These are phyloP conservation scores for Colletotrichum cereale DNA, from an alignment of 2,329 filamentous ascomycete genomes.

Conservation along the genomic window DNA sequence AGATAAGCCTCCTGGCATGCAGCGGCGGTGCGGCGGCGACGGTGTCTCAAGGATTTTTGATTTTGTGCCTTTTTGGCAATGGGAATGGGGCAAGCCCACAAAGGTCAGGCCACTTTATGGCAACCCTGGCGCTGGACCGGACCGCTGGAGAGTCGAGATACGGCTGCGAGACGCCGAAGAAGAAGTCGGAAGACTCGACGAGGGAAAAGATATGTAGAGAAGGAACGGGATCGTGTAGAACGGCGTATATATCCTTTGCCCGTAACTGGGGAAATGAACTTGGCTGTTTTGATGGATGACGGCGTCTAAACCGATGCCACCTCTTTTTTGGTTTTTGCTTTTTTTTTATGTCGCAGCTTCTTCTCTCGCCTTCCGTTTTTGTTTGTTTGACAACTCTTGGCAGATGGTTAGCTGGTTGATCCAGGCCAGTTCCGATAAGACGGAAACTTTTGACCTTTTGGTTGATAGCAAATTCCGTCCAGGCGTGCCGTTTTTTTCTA, in stretches of 20 bases:
- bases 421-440: constrained; percentile 1
- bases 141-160: constrained; percentile 4
- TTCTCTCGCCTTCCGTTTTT: not conserved
- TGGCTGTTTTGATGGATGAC: not conserved
- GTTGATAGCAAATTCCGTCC: constrained; percentile 10
- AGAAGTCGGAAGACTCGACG: not conserved
- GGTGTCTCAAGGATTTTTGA: constrained; percentile 31
- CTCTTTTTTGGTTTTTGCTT: not conserved
- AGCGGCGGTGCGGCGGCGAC: constrained; percentile 4
- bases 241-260: not conserved
- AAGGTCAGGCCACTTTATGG: constrained; percentile 35
- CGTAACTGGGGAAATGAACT: not conserved
- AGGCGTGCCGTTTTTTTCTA: constrained; percentile 31
- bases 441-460: not conserved
- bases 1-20: constrained; percentile 10
- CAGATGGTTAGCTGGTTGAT: not conserved
- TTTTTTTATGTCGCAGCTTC: not conserved
- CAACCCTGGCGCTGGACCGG: constrained; percentile 27
- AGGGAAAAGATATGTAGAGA: not conserved
- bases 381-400: not conserved
- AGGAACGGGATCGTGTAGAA: not conserved
- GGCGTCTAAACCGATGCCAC: not conserved
- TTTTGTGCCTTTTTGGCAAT: constrained; percentile 13
- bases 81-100: constrained; percentile 36
- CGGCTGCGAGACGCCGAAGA: not conserved